Percentiles rank a stretch among this genome's conserved stretches.
These are phyloP conservation scores for Daldinia concentrica DNA, from an alignment of 495 filamentous ascomycete genomes.

Conservation along the genomic window DNA sequence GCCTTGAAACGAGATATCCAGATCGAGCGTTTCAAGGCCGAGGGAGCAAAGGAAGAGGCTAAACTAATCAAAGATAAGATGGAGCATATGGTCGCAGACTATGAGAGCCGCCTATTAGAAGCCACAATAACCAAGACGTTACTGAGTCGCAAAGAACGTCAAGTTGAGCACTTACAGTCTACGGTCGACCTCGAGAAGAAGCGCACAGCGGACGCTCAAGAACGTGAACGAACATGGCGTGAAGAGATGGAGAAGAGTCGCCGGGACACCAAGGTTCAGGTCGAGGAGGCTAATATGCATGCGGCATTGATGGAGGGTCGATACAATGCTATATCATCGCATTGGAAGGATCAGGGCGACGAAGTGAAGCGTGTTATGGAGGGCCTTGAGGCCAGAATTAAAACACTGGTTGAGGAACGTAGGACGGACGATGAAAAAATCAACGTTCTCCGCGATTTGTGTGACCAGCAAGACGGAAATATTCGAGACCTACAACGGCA, in stretches of 20 bases:
- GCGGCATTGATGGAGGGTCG: constrained; percentile 65
- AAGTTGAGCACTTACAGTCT: constrained; percentile 75
- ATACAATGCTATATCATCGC: constrained; percentile 75
- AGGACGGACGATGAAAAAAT: constrained; percentile 67
- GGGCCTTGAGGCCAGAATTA: constrained; percentile 64
- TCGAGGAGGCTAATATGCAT: constrained; percentile 69
- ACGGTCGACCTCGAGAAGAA: constrained; percentile 73
- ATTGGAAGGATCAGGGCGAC: constrained; percentile 73
- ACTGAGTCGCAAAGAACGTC: constrained; percentile 79
- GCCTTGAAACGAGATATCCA: constrained; percentile 81
- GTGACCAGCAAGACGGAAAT: constrained; percentile 75
- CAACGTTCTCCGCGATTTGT: constrained; percentile 65
- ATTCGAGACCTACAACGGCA: constrained; percentile 65
- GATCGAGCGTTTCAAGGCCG: constrained; percentile 73
- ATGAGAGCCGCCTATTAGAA: constrained; percentile 75
- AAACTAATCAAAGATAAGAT: constrained; percentile 79
- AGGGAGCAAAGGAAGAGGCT: constrained; percentile 76
- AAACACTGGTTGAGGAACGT: constrained; percentile 57
- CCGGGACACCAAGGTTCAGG: constrained; percentile 66
- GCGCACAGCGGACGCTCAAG: constrained; percentile 64
- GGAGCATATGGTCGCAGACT: constrained; percentile 70
- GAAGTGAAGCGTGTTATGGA: constrained; percentile 62
- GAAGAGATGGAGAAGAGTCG: constrained; percentile 70
- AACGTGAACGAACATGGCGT: constrained; percentile 69
- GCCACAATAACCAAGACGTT: constrained; percentile 73